Evolutionary conservation across 2,329 filamentous ascomycete species (phyloP), one percentile per base, ranked within the genome.

Genomic region (Berkeleyomyces rouxiae): DNA sequence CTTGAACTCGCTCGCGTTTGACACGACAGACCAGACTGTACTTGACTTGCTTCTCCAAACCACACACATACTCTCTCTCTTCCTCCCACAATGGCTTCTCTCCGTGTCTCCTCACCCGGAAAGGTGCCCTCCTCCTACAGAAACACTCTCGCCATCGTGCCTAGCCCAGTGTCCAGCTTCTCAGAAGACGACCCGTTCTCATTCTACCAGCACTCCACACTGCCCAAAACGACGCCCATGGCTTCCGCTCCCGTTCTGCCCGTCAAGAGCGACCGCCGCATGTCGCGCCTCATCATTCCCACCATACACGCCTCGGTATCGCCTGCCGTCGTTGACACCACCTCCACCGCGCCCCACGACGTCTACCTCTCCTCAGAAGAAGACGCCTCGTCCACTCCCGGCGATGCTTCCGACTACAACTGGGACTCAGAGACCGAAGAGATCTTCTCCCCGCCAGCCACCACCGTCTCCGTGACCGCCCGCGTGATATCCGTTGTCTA

Each of bases 331-430:
- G 49, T 58, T 33, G 53, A 57, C 3, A 13, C 55, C 33, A 59
- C 55, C n/a, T 59, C 55, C 37, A 31, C 58, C 7, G 46, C 76
- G 1, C 79, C 81, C 4, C 82, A 84, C 69, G 79, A 83, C 63
- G 68, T 81, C 64, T 86, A 86, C 70, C 78, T 86, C 36, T 85
- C 82, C 1, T 84, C 82, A 0, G 83, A 86, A 67, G 83, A 86
- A 69, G 83, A 85, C 66, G 81, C 78, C 39, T 85, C 82, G 1
- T 82, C 82, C 1, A 81, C 79, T 16, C 79, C 80, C 55, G 82
- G 82, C 70, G 78, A 82, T 70, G 79, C 79, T 66, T 83, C 80
- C 62, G 79, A 82, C 68, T 77, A 77, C 68, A 78, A 79, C 59
- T 72, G 73, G 66, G 77, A 81, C 66, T 78, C 76, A 58, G 73